phyloP scores from a whole-genome alignment of 345 rosid species.

The Populus simonii region DNA sequence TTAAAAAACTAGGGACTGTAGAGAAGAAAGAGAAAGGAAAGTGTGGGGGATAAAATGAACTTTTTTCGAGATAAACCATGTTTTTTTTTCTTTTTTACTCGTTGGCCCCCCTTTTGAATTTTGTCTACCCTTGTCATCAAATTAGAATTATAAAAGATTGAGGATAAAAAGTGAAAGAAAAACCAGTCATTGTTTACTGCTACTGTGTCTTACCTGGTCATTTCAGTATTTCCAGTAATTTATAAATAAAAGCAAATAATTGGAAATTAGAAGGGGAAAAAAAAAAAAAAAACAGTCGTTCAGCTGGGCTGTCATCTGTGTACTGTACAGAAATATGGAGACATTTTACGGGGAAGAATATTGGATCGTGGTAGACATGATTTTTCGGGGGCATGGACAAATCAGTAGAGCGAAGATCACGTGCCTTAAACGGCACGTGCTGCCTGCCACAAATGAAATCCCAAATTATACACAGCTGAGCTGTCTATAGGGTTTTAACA shows the following conservation, averaged over 20 bases:
- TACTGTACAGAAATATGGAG: not conserved
- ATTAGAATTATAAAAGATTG: not conserved
- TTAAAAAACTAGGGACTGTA: too few species aligned
- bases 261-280: too few species aligned
- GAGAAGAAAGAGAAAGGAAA: too few species aligned
- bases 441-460: not conserved
- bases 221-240: too few species aligned
- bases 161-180: too few species aligned
- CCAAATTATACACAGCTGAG: not conserved
- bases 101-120: not conserved
- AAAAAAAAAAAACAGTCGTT: too few species aligned
- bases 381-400: not conserved
- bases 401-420: constrained; percentile 2
- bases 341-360: not conserved
- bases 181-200: too few species aligned
- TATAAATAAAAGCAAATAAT: too few species aligned
- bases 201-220: too few species aligned
- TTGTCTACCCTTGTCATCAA: not conserved
- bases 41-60: too few species aligned
- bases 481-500: not conserved
- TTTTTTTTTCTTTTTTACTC: not conserved
- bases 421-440: constrained; percentile 28
- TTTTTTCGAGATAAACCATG: not conserved
- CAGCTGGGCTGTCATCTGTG: too few species aligned
- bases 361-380: not conserved